phyloP scores from a whole-genome alignment of 1,139 yeast genomes.

The Pichia terricola region DNA sequence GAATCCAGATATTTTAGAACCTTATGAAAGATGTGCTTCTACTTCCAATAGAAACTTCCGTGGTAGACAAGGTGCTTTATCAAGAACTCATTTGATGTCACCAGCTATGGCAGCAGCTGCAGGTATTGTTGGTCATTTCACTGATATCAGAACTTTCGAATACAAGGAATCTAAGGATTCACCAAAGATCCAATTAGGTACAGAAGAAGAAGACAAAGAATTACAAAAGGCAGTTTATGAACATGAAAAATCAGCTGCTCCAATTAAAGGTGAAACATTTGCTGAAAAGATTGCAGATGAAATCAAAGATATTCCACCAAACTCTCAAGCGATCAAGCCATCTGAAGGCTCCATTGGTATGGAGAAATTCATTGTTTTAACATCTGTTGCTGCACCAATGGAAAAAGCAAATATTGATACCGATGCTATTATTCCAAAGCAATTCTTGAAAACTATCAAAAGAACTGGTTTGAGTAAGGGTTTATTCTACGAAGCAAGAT shows the following conservation, averaged over 20 bases:
- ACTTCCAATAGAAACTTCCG: constrained; percentile 97
- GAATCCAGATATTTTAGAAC: constrained; percentile 95
- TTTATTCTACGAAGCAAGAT: constrained; percentile 83
- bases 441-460: constrained; percentile 92
- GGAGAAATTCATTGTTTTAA: constrained; percentile 65
- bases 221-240: constrained; percentile 62
- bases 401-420: constrained; percentile 95
- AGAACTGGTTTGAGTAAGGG: constrained; percentile 89
- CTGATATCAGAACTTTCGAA: constrained; percentile 78
- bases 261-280: constrained; percentile 27
- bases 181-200: constrained; percentile 50
- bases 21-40: constrained; percentile 96
- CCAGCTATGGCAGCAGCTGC: constrained; percentile 99
- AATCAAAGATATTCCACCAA: constrained; percentile 49
- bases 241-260: constrained; percentile 44
- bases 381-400: constrained; percentile 88
- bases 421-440: constrained; percentile 97
- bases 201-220: constrained; percentile 41
- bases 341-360: constrained; percentile 39
- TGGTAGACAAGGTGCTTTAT: constrained; percentile 96
- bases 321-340: constrained; percentile 20
- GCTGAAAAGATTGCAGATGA: constrained; percentile 36
- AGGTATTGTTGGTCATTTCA: constrained; percentile 81
- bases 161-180: constrained; percentile 46
- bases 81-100: constrained; percentile 96